These are phyloP conservation scores for Ascosphaera pollenicola DNA, from an alignment of 2,329 filamentous ascomycete species.

Conservation along the genomic window DNA sequence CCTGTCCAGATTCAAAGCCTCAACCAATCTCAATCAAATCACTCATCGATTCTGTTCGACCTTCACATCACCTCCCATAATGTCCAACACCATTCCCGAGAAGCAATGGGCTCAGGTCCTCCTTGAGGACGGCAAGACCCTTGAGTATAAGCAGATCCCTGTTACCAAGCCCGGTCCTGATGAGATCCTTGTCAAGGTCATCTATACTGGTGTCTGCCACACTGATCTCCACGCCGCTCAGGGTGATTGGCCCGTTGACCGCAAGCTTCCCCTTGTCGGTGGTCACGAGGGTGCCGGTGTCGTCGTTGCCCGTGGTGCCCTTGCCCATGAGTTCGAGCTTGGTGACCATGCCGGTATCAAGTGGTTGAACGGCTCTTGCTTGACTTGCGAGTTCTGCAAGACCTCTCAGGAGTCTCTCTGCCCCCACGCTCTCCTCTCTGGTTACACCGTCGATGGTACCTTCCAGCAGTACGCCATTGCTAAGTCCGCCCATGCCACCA, in stretches of 20 bases:
- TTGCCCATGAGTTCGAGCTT: conserved; percentile 57
- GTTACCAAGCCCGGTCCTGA: conserved; percentile 64
- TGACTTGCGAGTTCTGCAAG: conserved; percentile 66
- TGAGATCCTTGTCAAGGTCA: conserved; percentile 80
- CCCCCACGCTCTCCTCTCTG: conserved; percentile 49
- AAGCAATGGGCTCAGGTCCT: conserved; percentile 86
- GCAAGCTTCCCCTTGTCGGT: conserved; percentile 68
- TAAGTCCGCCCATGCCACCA: conserved; percentile 66
- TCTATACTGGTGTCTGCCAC: conserved; percentile 79
- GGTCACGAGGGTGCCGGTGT: conserved; percentile 61
- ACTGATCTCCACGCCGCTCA: conserved; percentile 65
- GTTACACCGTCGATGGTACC: conserved; percentile 78
- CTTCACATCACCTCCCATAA: too few species aligned
- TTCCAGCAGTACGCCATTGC: conserved; percentile 88
- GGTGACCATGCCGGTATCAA: conserved; percentile 78
- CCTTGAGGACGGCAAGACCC: conserved; percentile 55
- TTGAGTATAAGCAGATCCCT: conserved; percentile 38
- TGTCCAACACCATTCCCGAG: conserved; percentile 39
- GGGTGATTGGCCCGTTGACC: conserved; percentile 71
- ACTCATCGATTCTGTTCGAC: too few species aligned
- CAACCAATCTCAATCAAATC: too few species aligned
- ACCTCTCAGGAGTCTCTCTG: conserved; percentile 67
- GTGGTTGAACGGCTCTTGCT: conserved; percentile 77
- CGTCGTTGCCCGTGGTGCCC: conserved; percentile 56
- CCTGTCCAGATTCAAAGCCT: too few species aligned